Percentiles rank a stretch among this genome's conserved stretches.
phyloP scores from a whole-genome alignment of 2,329 filamentous ascomycete genomes.

The Talaromyces atroroseus region DNA sequence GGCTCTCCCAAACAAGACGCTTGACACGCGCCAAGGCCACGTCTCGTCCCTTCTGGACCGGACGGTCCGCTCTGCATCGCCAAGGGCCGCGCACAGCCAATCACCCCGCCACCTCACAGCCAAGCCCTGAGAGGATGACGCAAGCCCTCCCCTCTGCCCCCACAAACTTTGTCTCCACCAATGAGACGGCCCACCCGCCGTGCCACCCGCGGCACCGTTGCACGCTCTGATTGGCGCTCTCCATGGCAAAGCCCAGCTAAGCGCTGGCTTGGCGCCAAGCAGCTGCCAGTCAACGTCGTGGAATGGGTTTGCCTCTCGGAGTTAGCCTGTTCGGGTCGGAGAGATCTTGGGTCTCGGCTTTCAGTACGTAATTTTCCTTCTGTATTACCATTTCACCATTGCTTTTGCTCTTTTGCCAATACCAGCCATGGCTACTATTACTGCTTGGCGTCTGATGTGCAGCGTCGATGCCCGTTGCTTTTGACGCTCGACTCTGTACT shows the following conservation, averaged over 20 bases:
- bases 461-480: background rate
- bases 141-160: background rate
- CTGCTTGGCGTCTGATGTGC: background rate
- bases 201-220: background rate
- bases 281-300: too few relatives aligned
- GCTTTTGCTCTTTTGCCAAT: background rate
- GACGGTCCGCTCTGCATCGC: background rate
- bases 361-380: background rate
- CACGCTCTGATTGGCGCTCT: too few relatives aligned
- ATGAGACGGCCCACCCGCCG: background rate
- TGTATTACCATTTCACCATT: too few relatives aligned
- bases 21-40: background rate
- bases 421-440: background rate
- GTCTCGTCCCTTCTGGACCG: background rate
- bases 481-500: background rate
- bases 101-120: background rate
- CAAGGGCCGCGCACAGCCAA: background rate
- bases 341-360: background rate
- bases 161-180: background rate
- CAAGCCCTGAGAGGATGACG: background rate
- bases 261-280: background rate
- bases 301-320: background rate
- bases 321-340: background rate
- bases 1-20: background rate
- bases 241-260: too few relatives aligned